phyloP scores from a whole-genome alignment of 805 yeast genomes.

The Lipomyces sp. region DNA sequence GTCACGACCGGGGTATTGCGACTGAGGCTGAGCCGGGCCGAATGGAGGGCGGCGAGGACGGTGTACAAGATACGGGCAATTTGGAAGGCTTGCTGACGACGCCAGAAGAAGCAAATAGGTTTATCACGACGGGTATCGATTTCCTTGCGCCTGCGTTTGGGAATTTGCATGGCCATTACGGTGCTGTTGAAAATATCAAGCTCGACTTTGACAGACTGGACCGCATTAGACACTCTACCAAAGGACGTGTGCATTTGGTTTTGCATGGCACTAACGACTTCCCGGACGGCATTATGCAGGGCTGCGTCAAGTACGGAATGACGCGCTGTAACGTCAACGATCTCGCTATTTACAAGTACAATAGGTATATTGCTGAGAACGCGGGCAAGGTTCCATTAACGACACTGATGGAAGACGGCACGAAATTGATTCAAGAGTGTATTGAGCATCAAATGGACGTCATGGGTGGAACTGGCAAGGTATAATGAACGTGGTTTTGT shows the following conservation, averaged over 20 bases:
- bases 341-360: constrained; percentile 7
- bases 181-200: constrained; percentile 14
- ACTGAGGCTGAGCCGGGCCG: constrained; percentile 29
- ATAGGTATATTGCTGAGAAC: constrained; percentile 8
- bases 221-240: constrained; percentile 6
- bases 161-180: constrained; percentile 21
- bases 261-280: constrained; percentile 27
- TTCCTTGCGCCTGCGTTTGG: constrained; percentile 27
- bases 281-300: constrained; percentile 13
- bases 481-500: not conserved
- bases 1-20: constrained; percentile 20
- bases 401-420: constrained; percentile 20
- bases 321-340: constrained; percentile 20
- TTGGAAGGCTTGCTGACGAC: constrained; percentile 23
- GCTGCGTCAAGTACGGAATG: constrained; percentile 19
- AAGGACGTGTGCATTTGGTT: constrained; percentile 12
- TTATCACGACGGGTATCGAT: constrained; percentile 22
- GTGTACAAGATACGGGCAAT: constrained; percentile 14
- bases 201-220: constrained; percentile 21
- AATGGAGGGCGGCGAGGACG: constrained; percentile 28
- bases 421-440: constrained; percentile 10
- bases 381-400: constrained; percentile 14
- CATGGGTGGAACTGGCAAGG: constrained; percentile 22
- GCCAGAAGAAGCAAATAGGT: constrained; percentile 19
- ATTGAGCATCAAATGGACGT: constrained; percentile 22